Evolutionary conservation across 257 asterid species (phyloP).

Genomic region (Cruciata laevipes): DNA sequence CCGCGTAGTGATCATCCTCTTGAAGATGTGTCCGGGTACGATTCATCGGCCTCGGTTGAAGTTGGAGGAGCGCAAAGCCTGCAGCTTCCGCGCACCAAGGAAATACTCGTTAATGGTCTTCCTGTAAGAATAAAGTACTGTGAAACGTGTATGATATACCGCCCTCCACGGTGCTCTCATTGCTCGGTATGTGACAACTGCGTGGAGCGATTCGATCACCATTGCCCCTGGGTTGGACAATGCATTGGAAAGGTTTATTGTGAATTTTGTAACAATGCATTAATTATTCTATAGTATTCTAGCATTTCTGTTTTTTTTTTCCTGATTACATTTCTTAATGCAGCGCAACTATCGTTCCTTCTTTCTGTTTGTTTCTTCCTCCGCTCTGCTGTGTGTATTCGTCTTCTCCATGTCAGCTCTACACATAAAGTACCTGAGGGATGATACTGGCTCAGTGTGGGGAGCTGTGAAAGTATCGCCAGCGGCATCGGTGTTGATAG

Average conservation of each 20-base stretch:
- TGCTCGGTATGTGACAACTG: constrained; percentile 79
- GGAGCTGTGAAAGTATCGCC: constrained; percentile 54
- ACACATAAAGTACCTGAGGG: constrained; percentile 38
- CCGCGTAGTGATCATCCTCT: constrained; percentile 60
- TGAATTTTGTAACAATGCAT: too few species aligned
- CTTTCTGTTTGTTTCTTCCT: constrained; percentile 60
- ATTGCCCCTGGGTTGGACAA: constrained; percentile 90
- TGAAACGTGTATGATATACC: constrained; percentile 69
- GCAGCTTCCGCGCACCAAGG: constrained; percentile 40
- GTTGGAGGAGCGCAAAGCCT: constrained; percentile 19
- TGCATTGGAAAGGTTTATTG: constrained; percentile 67
- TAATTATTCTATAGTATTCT: too few species aligned
- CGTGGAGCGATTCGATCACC: constrained; percentile 80
- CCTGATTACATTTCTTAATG: constrained; percentile 7
- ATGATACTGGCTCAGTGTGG: constrained; percentile 32
- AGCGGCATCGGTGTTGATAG: constrained; percentile 41
- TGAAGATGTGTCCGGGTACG: constrained; percentile 26
- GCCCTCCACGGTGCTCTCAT: constrained; percentile 85
- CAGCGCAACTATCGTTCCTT: constrained; percentile 74
- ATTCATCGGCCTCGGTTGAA: constrained; percentile 25
- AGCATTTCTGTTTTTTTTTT: not conserved
- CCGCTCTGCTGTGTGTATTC: constrained; percentile 50
- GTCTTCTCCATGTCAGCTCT: constrained; percentile 41
- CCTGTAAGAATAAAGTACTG: constrained; percentile 60
- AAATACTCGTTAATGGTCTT: constrained; percentile 54